A percentile compares a stretch with the other conserved stretches of the same genome.
Evolutionary conservation across 1,284 basidiomycete species (phyloP).

Genomic region (Ustilago crameri): DNA sequence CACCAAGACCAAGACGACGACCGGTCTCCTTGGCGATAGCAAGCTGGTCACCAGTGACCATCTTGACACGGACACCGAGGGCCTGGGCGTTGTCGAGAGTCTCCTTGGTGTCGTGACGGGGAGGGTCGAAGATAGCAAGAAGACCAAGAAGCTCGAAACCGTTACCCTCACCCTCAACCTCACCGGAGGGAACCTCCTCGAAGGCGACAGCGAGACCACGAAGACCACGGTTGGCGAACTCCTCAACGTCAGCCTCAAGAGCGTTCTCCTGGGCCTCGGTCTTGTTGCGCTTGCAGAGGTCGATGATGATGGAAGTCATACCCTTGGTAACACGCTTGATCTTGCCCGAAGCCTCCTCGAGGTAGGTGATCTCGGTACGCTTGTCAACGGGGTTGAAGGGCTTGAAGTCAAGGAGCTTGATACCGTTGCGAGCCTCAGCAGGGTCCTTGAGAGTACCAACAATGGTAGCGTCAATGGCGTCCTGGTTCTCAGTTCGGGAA

Average conservation of each 20-base stretch:
- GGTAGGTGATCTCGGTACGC: constrained; percentile 98
- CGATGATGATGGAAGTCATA: constrained; percentile 90
- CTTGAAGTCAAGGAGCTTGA: constrained; percentile 97
- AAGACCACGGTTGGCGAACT: constrained; percentile 94
- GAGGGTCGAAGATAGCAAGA: constrained; percentile 96
- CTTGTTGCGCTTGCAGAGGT: constrained; percentile 94
- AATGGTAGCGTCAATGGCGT: constrained; percentile 91
- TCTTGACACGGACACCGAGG: constrained; percentile 98
- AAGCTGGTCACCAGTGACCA: constrained; percentile 99
- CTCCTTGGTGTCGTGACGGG: constrained; percentile 97
- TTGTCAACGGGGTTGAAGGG: constrained; percentile 99
- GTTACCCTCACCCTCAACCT: constrained; percentile 84
- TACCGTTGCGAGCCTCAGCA: constrained; percentile 82
- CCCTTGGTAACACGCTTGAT: constrained; percentile 99
- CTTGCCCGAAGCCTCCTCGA: constrained; percentile 89
- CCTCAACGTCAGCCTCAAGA: constrained; percentile 93
- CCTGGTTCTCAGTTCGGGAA: constrained; percentile 98
- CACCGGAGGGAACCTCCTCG: constrained; percentile 83
- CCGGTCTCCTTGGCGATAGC: constrained; percentile 99
- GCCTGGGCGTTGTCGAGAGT: constrained; percentile 96
- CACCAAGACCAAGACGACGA: constrained; percentile 92
- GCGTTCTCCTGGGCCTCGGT: constrained; percentile 87
- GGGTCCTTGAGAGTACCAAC: constrained; percentile 79
- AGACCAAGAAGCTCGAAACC: constrained; percentile 98
- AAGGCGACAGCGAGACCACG: constrained; percentile 96